Base-by-base conservation (phyloP, 2,329 filamentous ascomycete genomes). In the Pseudogymnoascus pannorum region DNA sequence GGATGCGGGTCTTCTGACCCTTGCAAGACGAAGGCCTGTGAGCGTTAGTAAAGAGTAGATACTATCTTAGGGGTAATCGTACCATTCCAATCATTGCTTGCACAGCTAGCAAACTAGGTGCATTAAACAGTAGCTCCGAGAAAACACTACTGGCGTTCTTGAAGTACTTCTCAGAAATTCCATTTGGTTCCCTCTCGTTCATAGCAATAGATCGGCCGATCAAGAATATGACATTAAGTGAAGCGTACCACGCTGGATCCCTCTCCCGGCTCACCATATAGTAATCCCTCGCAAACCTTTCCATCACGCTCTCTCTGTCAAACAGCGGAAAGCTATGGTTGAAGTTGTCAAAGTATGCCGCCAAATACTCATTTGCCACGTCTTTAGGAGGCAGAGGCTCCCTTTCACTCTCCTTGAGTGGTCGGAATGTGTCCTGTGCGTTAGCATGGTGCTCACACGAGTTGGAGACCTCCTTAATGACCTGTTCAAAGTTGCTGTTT, bases 211-310 rank as follows among this genome's bases (percentile, higher is more conserved):
- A 35, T 18, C 54, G 54, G 35, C 54, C 54, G 31, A 58, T 58
- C n/a, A 58, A 31, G 14, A 69, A 64, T 20, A 68, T 64, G n/a
- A 61, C 59, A 59, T 69, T 69, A 11, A 69, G 60, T 18, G 62
- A 66, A 42, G 68, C 67, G 40, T 68, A 69, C 67, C 68, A 69
- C 58, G 63, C 65, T 35, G 59, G 62, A 26, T 51, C 44, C 35
- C 54, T 61, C 12, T 36, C 51, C 2, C 54, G 16, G 11, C 5
- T 58, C 18, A 38, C 35, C 31, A 22, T 58, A 14, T 51, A 59
- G 40, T 61, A 61, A 22, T 63, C 59, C 11, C 11, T 33, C 29
- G n/a, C 60, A 33, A 38, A 61, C 3, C 35, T 29, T 16, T 44
- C 60, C 44, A 57, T 62, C n/a, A 69, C 68, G 3, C 63, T 58